These are phyloP conservation scores for Capsella rubella DNA, from an alignment of 441 rosid genomes.

Conservation along the genomic window DNA sequence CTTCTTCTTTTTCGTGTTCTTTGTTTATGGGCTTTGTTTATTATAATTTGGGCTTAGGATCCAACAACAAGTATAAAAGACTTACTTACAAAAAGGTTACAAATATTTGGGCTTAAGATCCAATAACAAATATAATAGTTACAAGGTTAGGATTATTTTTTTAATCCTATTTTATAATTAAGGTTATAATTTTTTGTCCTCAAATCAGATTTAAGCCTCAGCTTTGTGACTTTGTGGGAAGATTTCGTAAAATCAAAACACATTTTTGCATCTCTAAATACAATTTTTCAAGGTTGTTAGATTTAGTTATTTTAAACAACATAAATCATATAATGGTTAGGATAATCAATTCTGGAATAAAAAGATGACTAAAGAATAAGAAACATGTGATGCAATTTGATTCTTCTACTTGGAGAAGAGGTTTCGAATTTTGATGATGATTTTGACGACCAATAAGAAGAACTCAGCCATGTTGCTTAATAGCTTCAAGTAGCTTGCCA, in stretches of 20 bases:
- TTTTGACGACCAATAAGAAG: constrained; percentile 47
- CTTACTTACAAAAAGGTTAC: too few species aligned
- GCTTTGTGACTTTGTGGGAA: not conserved
- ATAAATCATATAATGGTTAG: constrained; percentile 9
- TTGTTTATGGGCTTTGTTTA: not conserved
- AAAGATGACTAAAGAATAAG: not conserved
- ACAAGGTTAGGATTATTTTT: too few species aligned
- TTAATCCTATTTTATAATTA: too few species aligned
- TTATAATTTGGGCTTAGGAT: not conserved
- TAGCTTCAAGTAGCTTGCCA: constrained; percentile 58
- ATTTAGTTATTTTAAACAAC: not conserved
- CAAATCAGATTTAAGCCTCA: not conserved
- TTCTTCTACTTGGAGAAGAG: constrained; percentile 48
- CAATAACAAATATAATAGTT: too few species aligned
- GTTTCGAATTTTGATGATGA: constrained; percentile 49
- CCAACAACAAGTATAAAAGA: not conserved
- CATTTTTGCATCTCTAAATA: not conserved
- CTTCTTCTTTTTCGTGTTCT: not conserved
- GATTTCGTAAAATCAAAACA: not conserved
- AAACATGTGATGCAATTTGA: not conserved
- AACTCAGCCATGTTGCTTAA: constrained; percentile 51
- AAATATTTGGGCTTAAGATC: too few species aligned
- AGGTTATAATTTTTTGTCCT: too few species aligned
- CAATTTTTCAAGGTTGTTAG: not conserved
- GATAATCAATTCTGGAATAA: not conserved